phyloP scores from a whole-genome alignment of 305 asterid species.

The Fraxinus angustifolia region DNA sequence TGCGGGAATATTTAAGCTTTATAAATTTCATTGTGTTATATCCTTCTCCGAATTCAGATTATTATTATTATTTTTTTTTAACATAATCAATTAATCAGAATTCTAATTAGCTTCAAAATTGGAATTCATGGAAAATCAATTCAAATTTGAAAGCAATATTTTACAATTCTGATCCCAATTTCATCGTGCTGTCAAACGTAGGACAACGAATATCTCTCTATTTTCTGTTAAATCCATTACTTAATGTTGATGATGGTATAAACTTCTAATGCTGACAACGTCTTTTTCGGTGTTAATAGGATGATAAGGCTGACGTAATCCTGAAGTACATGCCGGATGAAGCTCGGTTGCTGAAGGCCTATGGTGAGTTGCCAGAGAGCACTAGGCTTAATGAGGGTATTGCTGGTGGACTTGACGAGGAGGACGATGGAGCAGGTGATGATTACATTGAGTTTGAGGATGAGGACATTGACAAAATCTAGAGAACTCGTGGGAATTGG shows the following conservation, averaged over 20 bases:
- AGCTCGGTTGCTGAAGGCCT: slow-evolving; percentile 51
- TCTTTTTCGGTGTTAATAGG: slow-evolving; percentile 26
- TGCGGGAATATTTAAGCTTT: background rate
- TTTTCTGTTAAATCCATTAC: background rate
- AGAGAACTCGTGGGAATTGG: background rate
- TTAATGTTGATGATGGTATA: background rate
- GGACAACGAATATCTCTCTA: background rate
- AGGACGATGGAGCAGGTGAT: slow-evolving; percentile 12
- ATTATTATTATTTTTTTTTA: background rate
- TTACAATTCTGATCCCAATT: background rate
- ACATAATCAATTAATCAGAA: background rate
- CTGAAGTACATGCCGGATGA: slow-evolving; percentile 60
- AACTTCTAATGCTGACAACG: background rate
- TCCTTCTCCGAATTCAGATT: background rate
- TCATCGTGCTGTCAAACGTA: background rate
- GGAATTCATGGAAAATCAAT: background rate
- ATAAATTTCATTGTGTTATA: background rate
- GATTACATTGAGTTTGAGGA: slow-evolving; percentile 21
- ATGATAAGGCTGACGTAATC: slow-evolving; percentile 60
- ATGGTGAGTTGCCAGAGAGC: slow-evolving; percentile 9
- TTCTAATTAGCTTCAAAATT: background rate
- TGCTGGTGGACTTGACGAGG: slow-evolving; percentile 15
- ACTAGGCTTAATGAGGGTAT: slow-evolving; percentile 17
- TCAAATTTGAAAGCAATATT: background rate
- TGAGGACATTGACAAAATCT: slow-evolving; percentile 15